Base-by-base conservation (phyloP, 1,139 yeast species). In the Saccharomyces hybrid region DNA sequence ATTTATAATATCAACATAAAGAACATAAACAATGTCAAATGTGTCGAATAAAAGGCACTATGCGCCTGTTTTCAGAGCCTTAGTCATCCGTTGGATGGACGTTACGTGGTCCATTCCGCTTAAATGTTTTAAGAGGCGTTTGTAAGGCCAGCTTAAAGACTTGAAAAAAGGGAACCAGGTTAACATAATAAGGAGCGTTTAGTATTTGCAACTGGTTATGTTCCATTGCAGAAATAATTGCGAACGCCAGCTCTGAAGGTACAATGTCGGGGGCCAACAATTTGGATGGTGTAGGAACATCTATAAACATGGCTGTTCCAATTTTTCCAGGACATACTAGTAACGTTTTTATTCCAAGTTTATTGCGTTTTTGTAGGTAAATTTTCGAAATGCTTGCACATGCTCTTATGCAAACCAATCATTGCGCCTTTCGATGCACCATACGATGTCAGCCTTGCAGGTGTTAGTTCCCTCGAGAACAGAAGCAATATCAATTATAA, bases 401-500 rank as follows among this genome's bases (percentile, higher is more conserved):
- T 73, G 0, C 93, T 83, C 65, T 88, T 96, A 67, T 91, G 97
- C 49, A 90, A 72, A 0, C 95, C 90, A 53, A 91, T 79, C 31
- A 88, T 70, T 0, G 96, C 97, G 0, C 96, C 85, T 69, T 91
- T 91, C 7, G 95, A 81, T 0, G 97, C 96, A 0, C 97, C 96
- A 64, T 91, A 91, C 0, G 88, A 88, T 46, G 78, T 80, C 55
- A 88, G 74, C 34, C 84, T 74, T 5, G 96, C 93, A 0, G 97
- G 97, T 0, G 95, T 80, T 76, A 87, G 77, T 59, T 86, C 84
- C 0, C 97, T n/a, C 97, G 55, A 91, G 74, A 0, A 88, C 88
- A 0, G 96, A 88, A 0, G 93, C 89, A 38, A 91, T 75, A 2
- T 91, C 87, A 29, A 91, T 82, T 16, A 93, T 77, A 66, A 84